These are phyloP conservation scores for Aspergillus hortae DNA, from an alignment of 2,329 filamentous ascomycete genomes.

Conservation along the genomic window DNA sequence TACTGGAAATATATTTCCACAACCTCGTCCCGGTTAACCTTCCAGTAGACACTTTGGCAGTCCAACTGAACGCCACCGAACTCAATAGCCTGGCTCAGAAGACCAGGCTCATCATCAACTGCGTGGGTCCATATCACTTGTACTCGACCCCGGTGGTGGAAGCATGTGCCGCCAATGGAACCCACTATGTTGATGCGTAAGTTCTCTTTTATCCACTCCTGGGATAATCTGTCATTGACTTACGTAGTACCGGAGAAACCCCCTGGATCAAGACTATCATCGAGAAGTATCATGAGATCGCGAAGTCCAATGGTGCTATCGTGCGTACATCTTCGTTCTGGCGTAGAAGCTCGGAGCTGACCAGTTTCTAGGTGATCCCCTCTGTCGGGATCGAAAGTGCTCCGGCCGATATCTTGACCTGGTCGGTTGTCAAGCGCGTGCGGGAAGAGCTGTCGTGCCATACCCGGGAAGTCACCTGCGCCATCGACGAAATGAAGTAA, in stretches of 20 bases:
- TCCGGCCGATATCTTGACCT: slow-evolving; percentile 55
- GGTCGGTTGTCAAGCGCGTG: slow-evolving; percentile 51
- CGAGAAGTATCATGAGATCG: slow-evolving; percentile 57
- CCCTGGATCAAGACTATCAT: slow-evolving; percentile 64
- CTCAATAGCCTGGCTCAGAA: slow-evolving; percentile 51
- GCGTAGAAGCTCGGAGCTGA: neutral
- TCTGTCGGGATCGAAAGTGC: slow-evolving; percentile 60
- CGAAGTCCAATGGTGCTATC: slow-evolving; percentile 59
- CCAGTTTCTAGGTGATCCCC: slow-evolving; percentile 51
- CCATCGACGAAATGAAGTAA: slow-evolving; percentile 53
- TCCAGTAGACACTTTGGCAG: slow-evolving; percentile 41
- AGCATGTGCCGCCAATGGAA: slow-evolving; percentile 62
- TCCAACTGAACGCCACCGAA: slow-evolving; percentile 48
- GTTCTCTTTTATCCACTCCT: slow-evolving; percentile 11
- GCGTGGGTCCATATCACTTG: slow-evolving; percentile 60
- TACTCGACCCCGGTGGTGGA: slow-evolving; percentile 64
- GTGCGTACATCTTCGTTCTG: slow-evolving; percentile 33
- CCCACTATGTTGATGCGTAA: slow-evolving; percentile 63
- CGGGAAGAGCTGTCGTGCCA: slow-evolving; percentile 50
- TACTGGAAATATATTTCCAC: no score
- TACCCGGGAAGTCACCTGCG: slow-evolving; percentile 50
- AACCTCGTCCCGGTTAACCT: neutral
- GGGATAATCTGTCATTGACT: slow-evolving; percentile 1
- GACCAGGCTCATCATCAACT: slow-evolving; percentile 58
- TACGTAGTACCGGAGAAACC: slow-evolving; percentile 56